These are phyloP conservation scores for Neocucurbitaria cava DNA, from an alignment of 2,329 filamentous ascomycete species.

Conservation along the genomic window DNA sequence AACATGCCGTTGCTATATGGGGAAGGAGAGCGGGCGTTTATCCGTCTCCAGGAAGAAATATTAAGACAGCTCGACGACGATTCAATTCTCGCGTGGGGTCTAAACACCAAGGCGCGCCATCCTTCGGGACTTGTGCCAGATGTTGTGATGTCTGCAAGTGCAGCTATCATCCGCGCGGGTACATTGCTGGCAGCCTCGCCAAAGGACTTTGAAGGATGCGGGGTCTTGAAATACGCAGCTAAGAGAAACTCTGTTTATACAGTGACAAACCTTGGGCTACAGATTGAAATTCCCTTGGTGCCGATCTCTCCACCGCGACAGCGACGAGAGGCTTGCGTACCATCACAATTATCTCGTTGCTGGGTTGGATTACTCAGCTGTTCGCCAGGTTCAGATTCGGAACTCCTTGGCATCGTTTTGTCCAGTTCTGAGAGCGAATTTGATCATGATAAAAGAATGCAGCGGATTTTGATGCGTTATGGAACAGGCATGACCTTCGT, in stretches of 20 bases:
- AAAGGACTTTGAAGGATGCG: not conserved
- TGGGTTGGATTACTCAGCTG: not conserved
- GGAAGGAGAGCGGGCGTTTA: slow-evolving; percentile 33
- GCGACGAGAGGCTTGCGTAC: not conserved
- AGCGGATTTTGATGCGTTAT: not conserved
- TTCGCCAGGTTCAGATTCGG: not conserved
- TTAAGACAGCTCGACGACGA: slow-evolving; percentile 15
- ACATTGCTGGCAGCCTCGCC: not conserved
- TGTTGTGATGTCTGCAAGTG: not conserved
- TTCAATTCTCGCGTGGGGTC: slow-evolving; percentile 21
- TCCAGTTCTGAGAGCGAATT: too few relatives aligned
- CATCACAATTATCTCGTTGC: not conserved
- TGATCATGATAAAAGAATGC: too few relatives aligned
- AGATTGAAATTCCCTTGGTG: not conserved
- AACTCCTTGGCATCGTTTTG: not conserved
- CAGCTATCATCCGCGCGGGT: too few relatives aligned
- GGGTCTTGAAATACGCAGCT: not conserved
- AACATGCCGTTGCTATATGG: slow-evolving; percentile 43
- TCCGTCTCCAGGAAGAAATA: slow-evolving; percentile 31
- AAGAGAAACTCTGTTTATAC: not conserved
- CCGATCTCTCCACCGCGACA: not conserved
- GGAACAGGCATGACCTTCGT: not conserved
- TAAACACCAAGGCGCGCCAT: not conserved
- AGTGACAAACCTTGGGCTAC: slow-evolving; percentile 1
- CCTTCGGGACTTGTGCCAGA: not conserved